phyloP scores from a whole-genome alignment of 208 protist genomes.

The Trichomonas tenax region DNA sequence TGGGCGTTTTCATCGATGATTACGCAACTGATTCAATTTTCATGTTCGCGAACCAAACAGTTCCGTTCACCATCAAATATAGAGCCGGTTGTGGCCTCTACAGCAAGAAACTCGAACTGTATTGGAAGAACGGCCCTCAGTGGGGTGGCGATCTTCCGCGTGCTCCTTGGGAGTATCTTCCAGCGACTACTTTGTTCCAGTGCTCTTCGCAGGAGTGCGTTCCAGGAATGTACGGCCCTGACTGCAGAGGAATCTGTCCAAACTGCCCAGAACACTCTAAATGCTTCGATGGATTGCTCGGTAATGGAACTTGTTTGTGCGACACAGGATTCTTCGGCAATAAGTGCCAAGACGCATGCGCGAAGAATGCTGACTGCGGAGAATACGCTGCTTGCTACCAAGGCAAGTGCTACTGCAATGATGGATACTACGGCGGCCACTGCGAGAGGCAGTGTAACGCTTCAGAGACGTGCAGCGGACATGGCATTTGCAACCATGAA shows the following conservation, averaged over 20 bases:
- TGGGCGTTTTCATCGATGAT: neutral
- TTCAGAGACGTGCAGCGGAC: neutral
- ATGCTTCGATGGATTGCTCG: neutral
- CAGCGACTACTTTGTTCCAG: neutral
- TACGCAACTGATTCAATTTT: neutral
- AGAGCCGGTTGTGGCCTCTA: neutral
- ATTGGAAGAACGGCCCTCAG: neutral
- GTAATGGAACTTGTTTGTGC: neutral
- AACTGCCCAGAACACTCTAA: neutral
- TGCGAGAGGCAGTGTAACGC: neutral
- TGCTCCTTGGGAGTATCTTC: neutral
- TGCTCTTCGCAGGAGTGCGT: neutral
- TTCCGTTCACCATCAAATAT: neutral
- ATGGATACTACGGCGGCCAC: neutral
- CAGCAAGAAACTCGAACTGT: neutral
- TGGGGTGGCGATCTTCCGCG: neutral
- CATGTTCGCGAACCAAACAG: neutral
- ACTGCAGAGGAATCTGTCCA: neutral
- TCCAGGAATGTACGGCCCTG: neutral
- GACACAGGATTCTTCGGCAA: neutral
- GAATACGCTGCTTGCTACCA: neutral
- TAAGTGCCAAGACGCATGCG: neutral
- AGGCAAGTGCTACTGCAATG: neutral
- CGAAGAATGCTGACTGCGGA: neutral
- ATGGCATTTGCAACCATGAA: neutral